Conservation (phyloP, 2,329 filamentous ascomycete genomes). For the Arthrobotrys megalospora region DNA sequence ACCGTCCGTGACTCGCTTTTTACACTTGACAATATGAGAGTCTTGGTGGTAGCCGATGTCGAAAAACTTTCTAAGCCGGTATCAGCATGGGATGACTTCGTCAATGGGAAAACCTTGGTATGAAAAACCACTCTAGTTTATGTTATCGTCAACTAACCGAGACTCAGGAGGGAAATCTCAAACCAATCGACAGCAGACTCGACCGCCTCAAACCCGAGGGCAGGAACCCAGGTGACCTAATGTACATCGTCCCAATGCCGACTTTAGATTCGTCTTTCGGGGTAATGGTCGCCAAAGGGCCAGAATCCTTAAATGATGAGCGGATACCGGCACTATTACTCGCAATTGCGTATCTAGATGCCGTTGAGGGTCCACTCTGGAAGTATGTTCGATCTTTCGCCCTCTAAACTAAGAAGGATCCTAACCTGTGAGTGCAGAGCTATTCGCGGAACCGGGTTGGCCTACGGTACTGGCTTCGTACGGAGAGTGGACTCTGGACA, state of each 20-base stretch:
- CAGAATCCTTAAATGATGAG: slow-evolving; percentile 82
- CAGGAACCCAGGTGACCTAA: slow-evolving; percentile 79
- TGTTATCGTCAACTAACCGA: background rate
- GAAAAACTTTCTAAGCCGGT: slow-evolving; percentile 81
- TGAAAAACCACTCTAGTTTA: background rate
- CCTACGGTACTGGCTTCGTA: slow-evolving; percentile 87
- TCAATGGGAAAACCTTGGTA: slow-evolving; percentile 66
- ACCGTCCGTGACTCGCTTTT: slow-evolving; percentile 82
- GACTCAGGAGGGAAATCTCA: slow-evolving; percentile 53
- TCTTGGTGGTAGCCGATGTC: slow-evolving; percentile 86
- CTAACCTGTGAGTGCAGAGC: slow-evolving; percentile 70
- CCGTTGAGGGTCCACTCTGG: slow-evolving; percentile 95
- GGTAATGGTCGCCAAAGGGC: slow-evolving; percentile 80
- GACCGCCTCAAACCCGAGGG: slow-evolving; percentile 83
- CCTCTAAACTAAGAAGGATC: background rate
- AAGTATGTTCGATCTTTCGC: slow-evolving; percentile 65
- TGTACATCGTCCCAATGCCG: slow-evolving; percentile 88
- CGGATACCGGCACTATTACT: slow-evolving; percentile 87
- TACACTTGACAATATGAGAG: slow-evolving; percentile 85
- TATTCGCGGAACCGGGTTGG: slow-evolving; percentile 91
- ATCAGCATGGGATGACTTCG: slow-evolving; percentile 81
- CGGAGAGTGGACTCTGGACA: slow-evolving; percentile 84
- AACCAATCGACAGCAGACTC: slow-evolving; percentile 66
- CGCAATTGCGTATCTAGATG: slow-evolving; percentile 89
- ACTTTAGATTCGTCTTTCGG: slow-evolving; percentile 93